These are phyloP conservation scores for Hevea brasiliensis DNA, from an alignment of 345 rosid species.

Conservation along the genomic window DNA sequence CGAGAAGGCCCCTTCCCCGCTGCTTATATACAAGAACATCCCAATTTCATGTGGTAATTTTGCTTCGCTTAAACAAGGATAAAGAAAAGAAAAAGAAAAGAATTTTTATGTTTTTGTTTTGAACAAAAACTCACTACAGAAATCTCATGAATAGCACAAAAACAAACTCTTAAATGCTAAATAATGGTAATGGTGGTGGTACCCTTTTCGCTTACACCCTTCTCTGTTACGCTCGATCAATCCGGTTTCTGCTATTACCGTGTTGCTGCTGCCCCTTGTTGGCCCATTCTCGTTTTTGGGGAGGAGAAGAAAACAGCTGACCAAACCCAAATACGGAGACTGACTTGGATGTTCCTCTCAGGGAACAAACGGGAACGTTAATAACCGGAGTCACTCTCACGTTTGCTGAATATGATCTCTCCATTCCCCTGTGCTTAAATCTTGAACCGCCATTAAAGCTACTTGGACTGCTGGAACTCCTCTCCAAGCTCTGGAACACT, in stretches of 20 bases:
- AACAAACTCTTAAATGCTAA: not conserved
- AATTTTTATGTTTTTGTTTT: too few species aligned
- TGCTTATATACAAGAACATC: conserved; percentile 14
- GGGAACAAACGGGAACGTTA: conserved; percentile 37
- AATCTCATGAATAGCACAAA: conserved; percentile 2
- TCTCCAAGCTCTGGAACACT: conserved; percentile 82
- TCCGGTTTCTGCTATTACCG: not conserved
- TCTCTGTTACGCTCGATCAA: conserved; percentile 5
- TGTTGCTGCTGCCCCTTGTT: conserved; percentile 11
- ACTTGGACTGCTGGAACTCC: conserved; percentile 97
- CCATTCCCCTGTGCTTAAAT: conserved; percentile 76
- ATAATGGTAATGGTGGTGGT: not conserved
- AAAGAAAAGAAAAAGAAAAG: not conserved
- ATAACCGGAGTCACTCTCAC: conserved; percentile 40
- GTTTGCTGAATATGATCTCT: conserved; percentile 86
- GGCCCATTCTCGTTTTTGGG: conserved; percentile 25
- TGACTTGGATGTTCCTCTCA: conserved; percentile 30
- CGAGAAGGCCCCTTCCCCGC: conserved; percentile 6
- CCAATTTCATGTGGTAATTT: conserved; percentile 8
- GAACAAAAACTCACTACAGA: not conserved
- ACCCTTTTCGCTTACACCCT: conserved; percentile 5
- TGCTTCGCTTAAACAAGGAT: not conserved
- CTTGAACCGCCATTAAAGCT: conserved; percentile 90
- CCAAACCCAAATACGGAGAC: conserved; percentile 32
- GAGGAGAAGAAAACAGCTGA: conserved; percentile 31